These are phyloP conservation scores for Solanum peruvianum DNA, from an alignment of 257 asterid genomes.

Conservation along the genomic window DNA sequence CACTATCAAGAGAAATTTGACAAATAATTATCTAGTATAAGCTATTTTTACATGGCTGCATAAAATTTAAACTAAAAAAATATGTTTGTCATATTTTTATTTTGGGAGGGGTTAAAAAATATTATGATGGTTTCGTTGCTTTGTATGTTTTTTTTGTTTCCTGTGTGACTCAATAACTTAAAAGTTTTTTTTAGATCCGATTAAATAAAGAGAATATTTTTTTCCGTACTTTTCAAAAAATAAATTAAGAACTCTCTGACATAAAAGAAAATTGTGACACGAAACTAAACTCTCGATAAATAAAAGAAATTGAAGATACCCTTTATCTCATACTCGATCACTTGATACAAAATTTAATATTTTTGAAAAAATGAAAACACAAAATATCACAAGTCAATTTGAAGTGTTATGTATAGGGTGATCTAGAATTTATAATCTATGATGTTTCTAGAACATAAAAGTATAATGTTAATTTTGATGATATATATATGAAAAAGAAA, in stretches of 20 bases:
- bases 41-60: neutral
- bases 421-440: neutral
- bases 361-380: neutral
- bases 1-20: neutral
- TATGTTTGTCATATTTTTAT: no score
- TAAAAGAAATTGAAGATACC: neutral
- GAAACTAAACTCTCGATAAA: no score
- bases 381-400: no score
- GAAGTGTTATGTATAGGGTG: neutral
- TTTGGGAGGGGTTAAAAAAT: neutral
- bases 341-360: no score
- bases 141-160: no score
- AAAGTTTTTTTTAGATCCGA: neutral
- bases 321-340: neutral
- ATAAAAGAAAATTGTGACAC: no score
- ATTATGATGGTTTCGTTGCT: neutral
- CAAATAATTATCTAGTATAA: neutral
- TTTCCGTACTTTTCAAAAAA: neutral
- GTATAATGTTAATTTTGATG: neutral
- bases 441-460: neutral
- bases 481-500: neutral
- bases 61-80: neutral
- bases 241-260: no score
- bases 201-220: no score
- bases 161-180: accelerated